phyloP scores from a whole-genome alignment of 768 basidiomycete species.

The Pleurotus ostreatus region DNA sequence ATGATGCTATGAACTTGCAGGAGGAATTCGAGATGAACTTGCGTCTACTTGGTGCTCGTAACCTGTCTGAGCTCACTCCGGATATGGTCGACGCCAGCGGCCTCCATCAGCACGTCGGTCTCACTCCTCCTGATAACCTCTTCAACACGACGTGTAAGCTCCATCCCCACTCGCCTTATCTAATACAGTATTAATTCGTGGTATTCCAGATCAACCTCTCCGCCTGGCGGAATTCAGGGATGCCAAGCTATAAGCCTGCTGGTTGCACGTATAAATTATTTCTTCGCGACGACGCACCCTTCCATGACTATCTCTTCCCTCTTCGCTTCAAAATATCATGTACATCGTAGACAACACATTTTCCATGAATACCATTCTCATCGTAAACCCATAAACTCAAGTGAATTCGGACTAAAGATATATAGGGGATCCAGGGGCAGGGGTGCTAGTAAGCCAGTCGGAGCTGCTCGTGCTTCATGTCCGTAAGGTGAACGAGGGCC shows the following conservation, averaged over 20 bases:
- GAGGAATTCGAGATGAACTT: slow-evolving; percentile 99
- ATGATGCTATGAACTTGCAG: slow-evolving; percentile 32
- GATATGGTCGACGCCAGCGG: slow-evolving; percentile 87
- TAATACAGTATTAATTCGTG: not conserved
- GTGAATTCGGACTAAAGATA: too few species aligned
- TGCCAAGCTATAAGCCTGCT: not conserved
- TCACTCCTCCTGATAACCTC: slow-evolving; percentile 1
- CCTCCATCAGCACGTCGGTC: slow-evolving; percentile 55
- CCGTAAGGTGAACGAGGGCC: not conserved
- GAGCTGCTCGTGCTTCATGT: slow-evolving; percentile 2
- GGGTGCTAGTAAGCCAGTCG: not conserved
- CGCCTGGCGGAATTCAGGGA: slow-evolving; percentile 2
- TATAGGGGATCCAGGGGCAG: too few species aligned
- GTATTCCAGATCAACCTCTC: not conserved
- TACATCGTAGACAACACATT: too few species aligned
- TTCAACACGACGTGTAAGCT: slow-evolving; percentile 2
- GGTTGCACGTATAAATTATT: not conserved
- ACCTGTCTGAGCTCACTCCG: slow-evolving; percentile 73
- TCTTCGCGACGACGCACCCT: not conserved
- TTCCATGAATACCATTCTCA: too few species aligned
- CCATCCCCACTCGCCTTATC: too few species aligned
- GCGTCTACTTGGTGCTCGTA: slow-evolving; percentile 84
- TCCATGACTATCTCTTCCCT: not conserved
- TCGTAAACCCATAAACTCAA: too few species aligned
- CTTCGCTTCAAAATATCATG: not conserved